Percentiles rank a stretch among this genome's conserved stretches.
phyloP scores from a whole-genome alignment of 2,329 filamentous ascomycete species.

The Pochonia chlamydosporia region DNA sequence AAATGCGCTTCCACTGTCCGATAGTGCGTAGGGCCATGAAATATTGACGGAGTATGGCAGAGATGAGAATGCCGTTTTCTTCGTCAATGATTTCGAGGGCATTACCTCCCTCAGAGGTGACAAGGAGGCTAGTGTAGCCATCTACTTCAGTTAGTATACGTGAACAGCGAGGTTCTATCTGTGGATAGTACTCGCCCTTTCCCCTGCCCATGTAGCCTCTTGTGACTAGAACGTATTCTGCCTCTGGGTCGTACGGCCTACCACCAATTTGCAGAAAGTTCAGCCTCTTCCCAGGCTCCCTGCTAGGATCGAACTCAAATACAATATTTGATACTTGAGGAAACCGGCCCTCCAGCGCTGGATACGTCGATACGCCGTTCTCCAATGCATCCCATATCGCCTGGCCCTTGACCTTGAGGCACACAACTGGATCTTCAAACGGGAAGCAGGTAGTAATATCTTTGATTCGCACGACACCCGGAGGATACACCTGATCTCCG shows the following conservation, averaged over 20 bases:
- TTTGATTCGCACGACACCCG: slow-evolving; percentile 69
- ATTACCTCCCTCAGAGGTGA: slow-evolving; percentile 67
- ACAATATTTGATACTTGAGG: slow-evolving; percentile 81
- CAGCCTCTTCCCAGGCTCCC: slow-evolving; percentile 57
- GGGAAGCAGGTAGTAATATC: slow-evolving; percentile 88
- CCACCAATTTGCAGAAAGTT: slow-evolving; percentile 55
- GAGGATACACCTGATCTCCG: slow-evolving; percentile 83
- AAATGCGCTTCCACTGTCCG: slow-evolving; percentile 71
- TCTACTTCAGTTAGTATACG: slow-evolving; percentile 37
- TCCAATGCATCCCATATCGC: slow-evolving; percentile 76
- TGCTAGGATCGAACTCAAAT: slow-evolving; percentile 64
- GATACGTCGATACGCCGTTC: slow-evolving; percentile 75
- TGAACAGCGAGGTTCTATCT: background rate
- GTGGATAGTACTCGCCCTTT: slow-evolving; percentile 43
- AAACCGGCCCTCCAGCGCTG: slow-evolving; percentile 77
- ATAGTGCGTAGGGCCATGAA: slow-evolving; percentile 82
- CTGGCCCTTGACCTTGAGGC: slow-evolving; percentile 65
- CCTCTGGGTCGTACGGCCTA: slow-evolving; percentile 54
- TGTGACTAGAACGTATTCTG: slow-evolving; percentile 68
- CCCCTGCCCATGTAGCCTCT: slow-evolving; percentile 85
- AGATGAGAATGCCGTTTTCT: slow-evolving; percentile 82
- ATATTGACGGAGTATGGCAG: slow-evolving; percentile 81
- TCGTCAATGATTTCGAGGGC: slow-evolving; percentile 77
- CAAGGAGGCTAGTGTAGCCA: slow-evolving; percentile 71
- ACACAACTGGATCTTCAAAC: slow-evolving; percentile 84